Evolutionary conservation across 768 basidiomycete species (phyloP).

Genomic region (Fistulinella prunicolor): DNA sequence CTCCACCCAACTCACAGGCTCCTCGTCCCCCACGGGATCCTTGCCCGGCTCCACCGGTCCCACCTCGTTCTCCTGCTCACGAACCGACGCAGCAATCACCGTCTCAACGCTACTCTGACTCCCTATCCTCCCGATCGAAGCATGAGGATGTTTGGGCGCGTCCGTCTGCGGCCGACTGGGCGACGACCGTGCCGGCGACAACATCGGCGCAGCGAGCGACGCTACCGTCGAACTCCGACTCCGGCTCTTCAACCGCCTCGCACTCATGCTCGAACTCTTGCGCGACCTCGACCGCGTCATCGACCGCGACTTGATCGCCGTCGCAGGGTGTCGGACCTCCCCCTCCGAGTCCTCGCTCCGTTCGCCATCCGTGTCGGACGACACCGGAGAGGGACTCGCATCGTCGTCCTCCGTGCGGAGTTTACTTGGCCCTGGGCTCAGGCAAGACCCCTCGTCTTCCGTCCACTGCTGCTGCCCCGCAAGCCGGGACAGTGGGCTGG

Average conservation of each 20-base stretch:
- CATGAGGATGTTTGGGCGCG: slow-evolving; percentile 16
- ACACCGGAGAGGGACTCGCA: slow-evolving; percentile 55
- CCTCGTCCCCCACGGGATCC: slow-evolving; percentile 27
- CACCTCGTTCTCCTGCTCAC: slow-evolving; percentile 33
- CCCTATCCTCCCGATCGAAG: slow-evolving; percentile 40
- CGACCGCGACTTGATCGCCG: slow-evolving; percentile 19
- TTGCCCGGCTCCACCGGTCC: slow-evolving; percentile 18
- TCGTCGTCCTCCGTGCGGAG: slow-evolving; percentile 44
- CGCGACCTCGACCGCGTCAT: slow-evolving; percentile 31
- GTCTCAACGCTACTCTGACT: slow-evolving; percentile 72
- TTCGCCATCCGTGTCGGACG: slow-evolving; percentile 60
- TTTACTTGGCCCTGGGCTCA: background rate
- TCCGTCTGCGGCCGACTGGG: slow-evolving; percentile 1
- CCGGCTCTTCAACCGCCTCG: slow-evolving; percentile 34
- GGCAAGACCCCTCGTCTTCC: slow-evolving; percentile 38
- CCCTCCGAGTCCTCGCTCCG: slow-evolving; percentile 32
- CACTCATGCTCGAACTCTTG: slow-evolving; percentile 25
- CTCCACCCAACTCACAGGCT: slow-evolving; percentile 25
- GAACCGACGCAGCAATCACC: slow-evolving; percentile 55
- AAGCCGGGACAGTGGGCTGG: slow-evolving; percentile 65
- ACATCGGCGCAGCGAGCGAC: slow-evolving; percentile 45
- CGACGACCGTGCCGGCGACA: slow-evolving; percentile 19
- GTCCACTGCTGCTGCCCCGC: slow-evolving; percentile 54
- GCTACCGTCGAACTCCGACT: slow-evolving; percentile 70
- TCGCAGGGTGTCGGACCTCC: background rate